Evolutionary conservation across 148 eudicot species (phyloP).

Genomic region (Rhododendron kiyosumense): DNA sequence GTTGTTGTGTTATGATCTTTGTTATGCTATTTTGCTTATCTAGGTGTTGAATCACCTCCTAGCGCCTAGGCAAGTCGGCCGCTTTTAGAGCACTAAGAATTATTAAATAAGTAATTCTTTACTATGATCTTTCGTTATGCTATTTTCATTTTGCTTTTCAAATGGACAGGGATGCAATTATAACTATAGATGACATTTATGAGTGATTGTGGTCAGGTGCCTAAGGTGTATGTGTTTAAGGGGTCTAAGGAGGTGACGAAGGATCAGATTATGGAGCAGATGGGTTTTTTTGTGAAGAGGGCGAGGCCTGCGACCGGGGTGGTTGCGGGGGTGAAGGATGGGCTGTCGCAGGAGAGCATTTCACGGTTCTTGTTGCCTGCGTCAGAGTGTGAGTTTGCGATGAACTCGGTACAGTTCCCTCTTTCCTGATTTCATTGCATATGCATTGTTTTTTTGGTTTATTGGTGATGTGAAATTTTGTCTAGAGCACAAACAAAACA

Average conservation of each 20-base stretch:
- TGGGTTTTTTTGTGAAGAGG: constrained; percentile 64
- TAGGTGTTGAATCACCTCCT: neutral
- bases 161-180: neutral
- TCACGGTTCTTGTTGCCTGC: constrained; percentile 76
- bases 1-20: neutral
- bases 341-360: constrained; percentile 72
- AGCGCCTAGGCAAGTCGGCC: too few species aligned
- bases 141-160: neutral
- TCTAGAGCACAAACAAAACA: neutral
- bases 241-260: constrained; percentile 80
- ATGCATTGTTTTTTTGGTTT: neutral
- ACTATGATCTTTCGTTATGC: neutral
- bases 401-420: constrained; percentile 62
- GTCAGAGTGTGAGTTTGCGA: constrained; percentile 78
- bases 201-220: constrained; percentile 25
- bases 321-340: constrained; percentile 83
- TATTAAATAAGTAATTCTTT: neutral
- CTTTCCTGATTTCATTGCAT: neutral
- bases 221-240: constrained; percentile 79
- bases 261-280: constrained; percentile 83
- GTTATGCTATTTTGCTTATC: too few species aligned
- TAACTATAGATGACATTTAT: neutral
- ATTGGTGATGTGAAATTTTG: neutral
- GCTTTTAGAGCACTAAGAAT: neutral
- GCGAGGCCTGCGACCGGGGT: constrained; percentile 64